Evolutionary conservation across 2,329 filamentous ascomycete genomes (phyloP).

Genomic region (Phyllosticta paracitricarpa): DNA sequence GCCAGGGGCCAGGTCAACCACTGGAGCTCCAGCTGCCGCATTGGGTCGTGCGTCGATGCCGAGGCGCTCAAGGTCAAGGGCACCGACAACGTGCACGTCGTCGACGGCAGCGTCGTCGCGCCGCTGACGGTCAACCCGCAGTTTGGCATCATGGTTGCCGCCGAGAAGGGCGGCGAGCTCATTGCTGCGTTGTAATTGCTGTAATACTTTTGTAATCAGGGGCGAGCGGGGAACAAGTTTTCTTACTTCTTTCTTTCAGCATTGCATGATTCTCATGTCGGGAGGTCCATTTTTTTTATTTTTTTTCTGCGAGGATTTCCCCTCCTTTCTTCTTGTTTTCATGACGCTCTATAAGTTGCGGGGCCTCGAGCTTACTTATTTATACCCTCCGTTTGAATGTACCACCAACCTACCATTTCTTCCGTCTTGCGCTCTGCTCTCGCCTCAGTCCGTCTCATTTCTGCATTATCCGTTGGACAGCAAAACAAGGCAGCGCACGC

Average conservation of each 20-base stretch:
- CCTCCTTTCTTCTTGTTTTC: neutral
- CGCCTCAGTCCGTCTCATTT: neutral
- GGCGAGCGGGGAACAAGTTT: neutral
- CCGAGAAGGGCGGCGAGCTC: conserved; percentile 41
- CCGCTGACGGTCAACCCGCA: conserved; percentile 46
- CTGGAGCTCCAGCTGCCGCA: conserved; percentile 43
- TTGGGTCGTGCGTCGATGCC: conserved; percentile 41
- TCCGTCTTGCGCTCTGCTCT: neutral
- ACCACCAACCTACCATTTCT: neutral
- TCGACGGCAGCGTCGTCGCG: conserved; percentile 41
- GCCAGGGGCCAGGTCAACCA: conserved; percentile 43
- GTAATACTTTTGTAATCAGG: neutral
- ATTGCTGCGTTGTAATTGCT: conserved; percentile 28
- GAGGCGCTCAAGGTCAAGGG: conserved; percentile 37
- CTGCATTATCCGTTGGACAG: no score
- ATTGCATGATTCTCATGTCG: neutral
- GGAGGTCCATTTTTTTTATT: neutral
- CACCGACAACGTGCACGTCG: conserved; percentile 41
- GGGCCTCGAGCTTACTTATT: neutral
- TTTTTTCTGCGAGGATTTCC: neutral
- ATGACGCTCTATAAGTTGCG: neutral
- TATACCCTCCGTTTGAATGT: neutral
- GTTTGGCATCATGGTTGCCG: conserved; percentile 46
- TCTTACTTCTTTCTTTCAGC: neutral
- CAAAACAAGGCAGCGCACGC: neutral